Evolutionary conservation across 2,329 filamentous ascomycete genomes (phyloP), one percentile per base, ranked within the genome.

Genomic region (Epichloe coenophiala): DNA sequence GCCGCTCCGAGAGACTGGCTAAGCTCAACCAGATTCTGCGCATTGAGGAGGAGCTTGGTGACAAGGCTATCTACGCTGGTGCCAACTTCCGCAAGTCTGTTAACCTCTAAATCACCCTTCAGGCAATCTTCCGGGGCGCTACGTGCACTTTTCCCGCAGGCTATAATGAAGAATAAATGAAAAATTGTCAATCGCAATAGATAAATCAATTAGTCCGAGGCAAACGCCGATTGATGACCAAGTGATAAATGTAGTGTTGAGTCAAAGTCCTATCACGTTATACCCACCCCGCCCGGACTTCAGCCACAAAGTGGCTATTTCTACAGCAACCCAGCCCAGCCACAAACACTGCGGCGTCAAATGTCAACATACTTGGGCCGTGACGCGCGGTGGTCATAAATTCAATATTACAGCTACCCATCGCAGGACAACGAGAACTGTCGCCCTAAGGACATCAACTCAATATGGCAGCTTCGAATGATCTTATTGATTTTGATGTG

Each of bases 11-110:
- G 82, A 90, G 93, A 78, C 81, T 97, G 61, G 93, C 93, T 72
- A 98, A 98, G 83, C 87, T 98, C 69, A 98, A 98, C 86, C 93
- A 98, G 80, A 95, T 98, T 66, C 86, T 98, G 67, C 88, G 93
- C 68, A 98, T 98, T 63, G 93, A 98, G 82, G 93, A 98, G 78
- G 93, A 98, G 80, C 85, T 98, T 58, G 90, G 90, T 63, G 80
- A 83, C 64, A 84, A 93, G 64, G 93, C 91, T 61, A 67, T 97
- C 73, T 98, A 91, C 69, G 90, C 91, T 61, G 93, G 93, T 61
- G 74, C 78, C 66, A 89, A 88, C 68, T 98, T 97, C 88, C 86
- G 91, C 76, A 89, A 74, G 62, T 75, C 91, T 57, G 84, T 96
- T 65, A 90, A 87, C 77, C 71, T 96, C 73, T 95, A 88, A 82